Evolutionary conservation across 2,329 filamentous ascomycete genomes (phyloP).

Genomic region (Aspergillus brasiliensis): DNA sequence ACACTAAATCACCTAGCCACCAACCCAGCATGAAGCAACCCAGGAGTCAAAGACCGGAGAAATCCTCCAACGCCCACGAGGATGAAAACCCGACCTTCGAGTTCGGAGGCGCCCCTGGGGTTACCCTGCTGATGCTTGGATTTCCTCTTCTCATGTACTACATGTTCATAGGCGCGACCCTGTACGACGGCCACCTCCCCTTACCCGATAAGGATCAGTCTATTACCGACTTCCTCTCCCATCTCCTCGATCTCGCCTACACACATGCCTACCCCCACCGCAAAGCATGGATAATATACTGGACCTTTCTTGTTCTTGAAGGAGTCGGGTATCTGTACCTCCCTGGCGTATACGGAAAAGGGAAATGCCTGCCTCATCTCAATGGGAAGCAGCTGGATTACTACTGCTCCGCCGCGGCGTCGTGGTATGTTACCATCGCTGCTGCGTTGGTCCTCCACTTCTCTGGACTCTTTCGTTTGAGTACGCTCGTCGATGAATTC

Average conservation of each 20-base stretch:
- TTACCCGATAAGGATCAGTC: slow-evolving; percentile 64
- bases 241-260: slow-evolving; percentile 72
- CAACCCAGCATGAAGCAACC: background rate
- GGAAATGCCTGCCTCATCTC: slow-evolving; percentile 81
- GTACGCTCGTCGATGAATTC: slow-evolving; percentile 91
- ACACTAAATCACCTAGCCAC: background rate
- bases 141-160: slow-evolving; percentile 97
- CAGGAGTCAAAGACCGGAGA: background rate
- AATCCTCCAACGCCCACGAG: background rate
- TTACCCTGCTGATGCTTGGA: slow-evolving; percentile 77
- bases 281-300: slow-evolving; percentile 90
- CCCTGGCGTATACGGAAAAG: slow-evolving; percentile 83
- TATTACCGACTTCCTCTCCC: slow-evolving; percentile 67
- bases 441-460: slow-evolving; percentile 72
- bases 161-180: slow-evolving; percentile 95
- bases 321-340: slow-evolving; percentile 78
- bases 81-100: slow-evolving; percentile 52
- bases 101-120: slow-evolving; percentile 82
- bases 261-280: slow-evolving; percentile 78
- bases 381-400: slow-evolving; percentile 84
- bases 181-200: slow-evolving; percentile 83
- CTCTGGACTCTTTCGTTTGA: slow-evolving; percentile 79
- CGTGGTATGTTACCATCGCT: slow-evolving; percentile 81
- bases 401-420: slow-evolving; percentile 86
- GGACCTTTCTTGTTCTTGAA: slow-evolving; percentile 85